Evolutionary conservation across 345 rosid species (phyloP), one percentile per base, ranked within the genome.

Genomic region (Gynandropsis gynandra): DNA sequence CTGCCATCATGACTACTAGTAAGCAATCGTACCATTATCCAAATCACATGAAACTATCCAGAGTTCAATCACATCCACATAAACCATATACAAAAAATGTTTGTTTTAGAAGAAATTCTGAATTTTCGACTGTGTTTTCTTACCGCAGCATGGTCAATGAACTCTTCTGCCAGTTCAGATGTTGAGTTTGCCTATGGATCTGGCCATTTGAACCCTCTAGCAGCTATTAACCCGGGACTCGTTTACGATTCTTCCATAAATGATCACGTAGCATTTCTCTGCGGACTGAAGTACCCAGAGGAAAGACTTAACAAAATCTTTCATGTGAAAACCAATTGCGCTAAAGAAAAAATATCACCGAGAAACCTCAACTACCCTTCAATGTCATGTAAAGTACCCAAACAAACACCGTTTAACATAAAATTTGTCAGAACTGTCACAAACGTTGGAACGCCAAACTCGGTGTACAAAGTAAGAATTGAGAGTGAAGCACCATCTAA

Each of bases 281-380:
- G 74, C 34, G 59, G 67, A 8, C 21, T 71, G 50, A 69, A 66
- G 16, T 72, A 72, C 41, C 18, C 4, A 1, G 51, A 39, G 16
- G 52, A 36, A 10, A 55, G 11, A 5, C 35, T 72, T 19, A 56
- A 56, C 33, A 50, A 34, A 12, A 52, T 72, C 17, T 52, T 81
- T 1, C 79, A 76, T 46, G 61, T 63, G 3, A 71, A 49, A 46
- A 47, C 15, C 59, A 45, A 55, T 40, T 84, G 82, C 17, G 52
- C 68, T 4, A 9, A 50, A 14, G 52, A 47, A 27, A 43, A 63
- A 2, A 10, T n/a, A n/a, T n/a, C n/a, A n/a, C n/a, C n/a, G n/a
- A n/a, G n/a, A n/a, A 78, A 74, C 65, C 61, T 82, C 16, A 82
- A 82, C 38, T 82, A 82, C 61, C 89, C 89, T 2, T 82, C 89